Evolutionary conservation across 2,329 filamentous ascomycete genomes (phyloP).

Genomic region (Monosporascus cannonballus): DNA sequence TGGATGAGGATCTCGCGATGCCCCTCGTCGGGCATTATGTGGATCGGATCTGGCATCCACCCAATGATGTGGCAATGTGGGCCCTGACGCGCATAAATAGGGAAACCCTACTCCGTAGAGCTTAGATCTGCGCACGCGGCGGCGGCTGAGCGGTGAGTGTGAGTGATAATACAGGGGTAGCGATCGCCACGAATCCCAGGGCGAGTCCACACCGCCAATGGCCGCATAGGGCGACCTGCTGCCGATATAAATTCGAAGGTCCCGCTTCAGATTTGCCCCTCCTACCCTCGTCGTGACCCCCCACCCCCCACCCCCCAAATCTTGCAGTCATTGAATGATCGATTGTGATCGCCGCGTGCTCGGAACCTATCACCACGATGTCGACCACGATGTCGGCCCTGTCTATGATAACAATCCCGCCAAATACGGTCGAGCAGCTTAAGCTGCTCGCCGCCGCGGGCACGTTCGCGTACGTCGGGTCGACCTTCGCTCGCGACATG

Average conservation of each 20-base stretch:
- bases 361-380: not conserved
- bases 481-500: not conserved
- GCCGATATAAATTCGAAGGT: not conserved
- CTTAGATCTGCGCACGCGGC: not conserved
- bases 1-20: no score
- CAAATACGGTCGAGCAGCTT: not conserved
- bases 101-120: not conserved
- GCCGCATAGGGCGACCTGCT: not conserved
- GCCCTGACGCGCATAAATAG: not conserved
- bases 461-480: not conserved
- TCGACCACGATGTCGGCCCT: not conserved
- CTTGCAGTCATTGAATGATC: no score
- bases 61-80: not conserved
- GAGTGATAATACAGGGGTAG: not conserved
- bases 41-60: not conserved
- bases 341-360: not conserved
- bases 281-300: no score
- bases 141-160: not conserved
- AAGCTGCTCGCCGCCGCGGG: not conserved
- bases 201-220: not conserved
- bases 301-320: no score
- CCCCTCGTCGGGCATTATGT: no score
- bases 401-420: not conserved
- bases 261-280: not conserved
- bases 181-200: not conserved